phyloP scores from a whole-genome alignment of 176 grass and related monocot genomes.

The Avena atlantica region DNA sequence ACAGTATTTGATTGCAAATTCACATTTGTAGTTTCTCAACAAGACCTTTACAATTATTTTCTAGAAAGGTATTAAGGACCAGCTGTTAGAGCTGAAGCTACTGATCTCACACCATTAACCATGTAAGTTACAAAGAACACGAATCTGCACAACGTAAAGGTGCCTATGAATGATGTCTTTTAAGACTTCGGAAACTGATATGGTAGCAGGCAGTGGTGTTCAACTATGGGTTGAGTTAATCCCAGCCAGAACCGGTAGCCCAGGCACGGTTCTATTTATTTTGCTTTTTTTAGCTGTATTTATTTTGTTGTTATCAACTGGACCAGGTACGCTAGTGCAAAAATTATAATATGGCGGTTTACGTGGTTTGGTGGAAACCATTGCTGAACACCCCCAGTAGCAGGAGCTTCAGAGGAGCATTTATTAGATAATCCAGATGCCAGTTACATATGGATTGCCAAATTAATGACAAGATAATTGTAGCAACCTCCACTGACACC shows the following conservation, averaged over 20 bases:
- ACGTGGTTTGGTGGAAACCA: neutral
- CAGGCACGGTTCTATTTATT: neutral
- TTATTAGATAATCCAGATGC: constrained; percentile 20
- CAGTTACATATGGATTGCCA: constrained; percentile 5
- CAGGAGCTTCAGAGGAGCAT: neutral
- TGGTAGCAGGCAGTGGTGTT: neutral
- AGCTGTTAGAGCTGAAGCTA: neutral
- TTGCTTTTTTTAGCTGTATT: neutral
- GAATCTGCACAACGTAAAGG: neutral
- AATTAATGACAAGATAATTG: neutral
- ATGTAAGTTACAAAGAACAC: neutral
- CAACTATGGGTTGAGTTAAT: neutral
- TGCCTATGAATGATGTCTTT: neutral
- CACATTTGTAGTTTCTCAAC: neutral
- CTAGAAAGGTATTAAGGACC: neutral
- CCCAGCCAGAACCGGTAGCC: neutral
- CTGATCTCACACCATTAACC: neutral
- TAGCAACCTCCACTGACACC: neutral
- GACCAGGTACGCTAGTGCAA: neutral
- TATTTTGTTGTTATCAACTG: neutral
- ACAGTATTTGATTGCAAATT: neutral
- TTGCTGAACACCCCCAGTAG: neutral
- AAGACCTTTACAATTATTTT: constrained; percentile 7
- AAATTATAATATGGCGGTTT: neutral
- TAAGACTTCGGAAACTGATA: neutral